Conservation (phyloP, 352 stramenopile species). For the Nothophytophthora sp. region DNA sequence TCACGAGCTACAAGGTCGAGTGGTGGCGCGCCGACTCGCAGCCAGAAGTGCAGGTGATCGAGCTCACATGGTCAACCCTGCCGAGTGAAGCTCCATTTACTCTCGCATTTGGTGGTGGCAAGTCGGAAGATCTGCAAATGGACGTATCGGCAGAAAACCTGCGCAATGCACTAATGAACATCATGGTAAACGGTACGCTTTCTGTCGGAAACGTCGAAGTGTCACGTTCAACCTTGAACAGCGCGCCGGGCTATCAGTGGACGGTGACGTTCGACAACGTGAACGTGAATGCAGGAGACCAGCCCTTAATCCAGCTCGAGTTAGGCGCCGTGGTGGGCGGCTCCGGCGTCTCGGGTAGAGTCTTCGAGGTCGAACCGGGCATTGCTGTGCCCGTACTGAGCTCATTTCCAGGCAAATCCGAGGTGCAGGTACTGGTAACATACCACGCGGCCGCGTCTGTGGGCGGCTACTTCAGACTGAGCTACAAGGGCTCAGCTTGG, state of each 20-base stretch:
- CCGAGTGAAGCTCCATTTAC: slow-evolving; percentile 58
- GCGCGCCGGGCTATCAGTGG: slow-evolving; percentile 75
- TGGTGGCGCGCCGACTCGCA: slow-evolving; percentile 65
- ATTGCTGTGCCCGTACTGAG: slow-evolving; percentile 34
- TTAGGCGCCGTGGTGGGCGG: slow-evolving; percentile 31
- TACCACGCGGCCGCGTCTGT: slow-evolving; percentile 40
- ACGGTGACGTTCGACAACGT: slow-evolving; percentile 63
- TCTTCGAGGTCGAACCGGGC: slow-evolving; percentile 54
- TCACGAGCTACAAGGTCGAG: slow-evolving; percentile 86
- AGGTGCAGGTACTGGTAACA: slow-evolving; percentile 78
- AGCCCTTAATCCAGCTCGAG: slow-evolving; percentile 65
- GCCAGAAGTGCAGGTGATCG: slow-evolving; percentile 84
- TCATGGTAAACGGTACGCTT: slow-evolving; percentile 40
- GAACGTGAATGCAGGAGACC: slow-evolving; percentile 42
- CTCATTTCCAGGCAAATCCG: slow-evolving; percentile 55
- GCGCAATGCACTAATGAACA: slow-evolving; percentile 87
- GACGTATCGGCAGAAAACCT: slow-evolving; percentile 83
- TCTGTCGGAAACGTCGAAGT: slow-evolving; percentile 56
- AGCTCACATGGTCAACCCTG: slow-evolving; percentile 74
- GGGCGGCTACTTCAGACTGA: slow-evolving; percentile 69
- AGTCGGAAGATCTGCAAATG: slow-evolving; percentile 68
- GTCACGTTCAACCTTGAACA: slow-evolving; percentile 53
- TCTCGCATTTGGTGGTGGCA: slow-evolving; percentile 78
- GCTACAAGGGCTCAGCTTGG: slow-evolving; percentile 73
- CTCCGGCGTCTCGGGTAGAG: slow-evolving; percentile 29